phyloP scores from a whole-genome alignment of 2,329 filamentous ascomycete genomes.

The Cytospora chrysosperma region DNA sequence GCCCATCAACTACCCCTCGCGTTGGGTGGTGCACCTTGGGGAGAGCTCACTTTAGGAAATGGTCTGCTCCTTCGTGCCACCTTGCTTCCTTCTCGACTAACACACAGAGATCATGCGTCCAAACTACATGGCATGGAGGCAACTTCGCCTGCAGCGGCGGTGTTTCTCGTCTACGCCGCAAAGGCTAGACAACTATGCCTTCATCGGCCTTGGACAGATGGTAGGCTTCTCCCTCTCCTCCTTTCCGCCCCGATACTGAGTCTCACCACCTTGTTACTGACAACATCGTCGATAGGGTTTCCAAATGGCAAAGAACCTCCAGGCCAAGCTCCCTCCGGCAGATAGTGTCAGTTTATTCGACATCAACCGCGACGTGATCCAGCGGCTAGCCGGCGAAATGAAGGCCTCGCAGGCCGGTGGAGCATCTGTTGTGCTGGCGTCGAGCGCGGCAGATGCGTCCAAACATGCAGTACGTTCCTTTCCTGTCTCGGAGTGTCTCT shows the following conservation, averaged over 20 bases:
- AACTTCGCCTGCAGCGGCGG: conserved; percentile 40
- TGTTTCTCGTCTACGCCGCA: conserved; percentile 50
- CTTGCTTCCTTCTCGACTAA: background rate
- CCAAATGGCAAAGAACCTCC: conserved; percentile 63
- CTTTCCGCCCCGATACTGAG: background rate
- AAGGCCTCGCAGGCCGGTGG: conserved; percentile 41
- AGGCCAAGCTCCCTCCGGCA: conserved; percentile 51
- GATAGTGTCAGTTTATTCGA: conserved; percentile 57
- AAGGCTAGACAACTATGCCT: conserved; percentile 54
- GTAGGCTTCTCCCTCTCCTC: conserved; percentile 38
- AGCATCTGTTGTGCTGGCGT: conserved; percentile 45
- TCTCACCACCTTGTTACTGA: background rate
- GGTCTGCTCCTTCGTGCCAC: background rate
- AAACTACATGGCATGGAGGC: conserved; percentile 28
- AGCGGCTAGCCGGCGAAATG: conserved; percentile 49
- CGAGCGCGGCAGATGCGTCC: conserved; percentile 48
- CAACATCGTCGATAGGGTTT: conserved; percentile 45
- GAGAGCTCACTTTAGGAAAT: background rate
- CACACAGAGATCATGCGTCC: conserved; percentile 28
- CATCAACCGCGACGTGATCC: conserved; percentile 51
- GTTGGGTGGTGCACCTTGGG: background rate
- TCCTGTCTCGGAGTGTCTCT: background rate
- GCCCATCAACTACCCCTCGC: conserved; percentile 21
- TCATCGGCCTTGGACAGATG: conserved; percentile 62
- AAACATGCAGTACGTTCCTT: conserved; percentile 49